phyloP scores from a whole-genome alignment of 768 basidiomycete species.

The Kwoniella sp. region DNA sequence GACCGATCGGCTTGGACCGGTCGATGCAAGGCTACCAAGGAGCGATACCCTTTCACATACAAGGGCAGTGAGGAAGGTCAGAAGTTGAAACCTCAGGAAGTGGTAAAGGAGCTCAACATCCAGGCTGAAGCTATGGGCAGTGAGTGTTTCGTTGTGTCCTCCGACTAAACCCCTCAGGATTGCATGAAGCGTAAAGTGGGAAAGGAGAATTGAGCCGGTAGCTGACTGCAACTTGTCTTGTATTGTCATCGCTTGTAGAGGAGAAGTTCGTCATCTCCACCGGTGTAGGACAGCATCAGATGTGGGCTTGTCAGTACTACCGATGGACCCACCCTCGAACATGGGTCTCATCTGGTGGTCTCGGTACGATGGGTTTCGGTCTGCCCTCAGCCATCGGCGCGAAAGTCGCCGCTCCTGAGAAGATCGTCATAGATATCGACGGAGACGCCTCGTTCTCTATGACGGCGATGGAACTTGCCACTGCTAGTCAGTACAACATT shows the following conservation, averaged over 20 bases:
- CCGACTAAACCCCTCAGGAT: not conserved
- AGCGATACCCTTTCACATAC: conserved; percentile 85
- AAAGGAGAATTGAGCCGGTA: not conserved
- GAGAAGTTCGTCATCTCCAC: conserved; percentile 85
- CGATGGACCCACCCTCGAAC: conserved; percentile 84
- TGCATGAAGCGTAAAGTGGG: no score
- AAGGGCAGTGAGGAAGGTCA: conserved; percentile 65
- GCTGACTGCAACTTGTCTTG: no score
- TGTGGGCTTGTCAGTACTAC: conserved; percentile 97
- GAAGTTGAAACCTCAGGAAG: conserved; percentile 93
- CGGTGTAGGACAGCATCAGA: conserved; percentile 98
- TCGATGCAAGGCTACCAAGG: conserved; percentile 82
- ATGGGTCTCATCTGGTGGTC: conserved; percentile 90
- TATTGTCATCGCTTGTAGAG: conserved; percentile 57
- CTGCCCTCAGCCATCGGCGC: conserved; percentile 92
- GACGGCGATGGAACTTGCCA: conserved; percentile 99
- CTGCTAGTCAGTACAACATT: conserved; percentile 85
- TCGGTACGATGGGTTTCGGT: conserved; percentile 99
- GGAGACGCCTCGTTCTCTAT: conserved; percentile 98
- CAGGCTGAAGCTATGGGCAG: conserved; percentile 65
- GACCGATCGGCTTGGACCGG: conserved; percentile 79
- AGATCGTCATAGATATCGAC: conserved; percentile 93
- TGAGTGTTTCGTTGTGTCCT: conserved; percentile 25
- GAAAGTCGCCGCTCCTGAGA: conserved; percentile 91
- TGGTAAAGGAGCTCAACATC: conserved; percentile 84